These are phyloP conservation scores for Mycosphaerella arachidis DNA, from an alignment of 2,329 filamentous ascomycete species.

Conservation along the genomic window DNA sequence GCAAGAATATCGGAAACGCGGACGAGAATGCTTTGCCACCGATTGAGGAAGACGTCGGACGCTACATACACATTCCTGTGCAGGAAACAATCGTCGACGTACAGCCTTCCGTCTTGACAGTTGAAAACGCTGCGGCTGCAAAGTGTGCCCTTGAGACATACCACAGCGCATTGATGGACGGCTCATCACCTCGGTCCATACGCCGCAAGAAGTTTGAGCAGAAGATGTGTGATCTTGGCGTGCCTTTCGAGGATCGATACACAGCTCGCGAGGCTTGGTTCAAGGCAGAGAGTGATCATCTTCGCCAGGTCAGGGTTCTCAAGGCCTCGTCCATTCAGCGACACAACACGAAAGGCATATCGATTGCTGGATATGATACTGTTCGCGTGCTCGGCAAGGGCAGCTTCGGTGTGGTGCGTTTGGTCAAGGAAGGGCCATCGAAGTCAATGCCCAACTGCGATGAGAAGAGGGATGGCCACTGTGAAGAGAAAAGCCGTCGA, in stretches of 20 bases:
- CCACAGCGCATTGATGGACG: conserved; percentile 58
- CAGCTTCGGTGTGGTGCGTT: conserved; percentile 85
- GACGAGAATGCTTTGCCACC: conserved; percentile 29
- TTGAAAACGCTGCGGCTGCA: conserved; percentile 72
- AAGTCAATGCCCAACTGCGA: conserved; percentile 1
- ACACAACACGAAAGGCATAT: conserved; percentile 48
- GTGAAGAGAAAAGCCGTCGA: neutral
- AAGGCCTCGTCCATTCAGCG: conserved; percentile 55
- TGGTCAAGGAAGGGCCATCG: conserved; percentile 61
- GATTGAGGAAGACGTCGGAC: conserved; percentile 31
- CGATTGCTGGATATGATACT: conserved; percentile 67
- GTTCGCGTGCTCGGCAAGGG: conserved; percentile 84
- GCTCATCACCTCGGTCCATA: conserved; percentile 54
- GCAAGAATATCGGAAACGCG: conserved; percentile 17
- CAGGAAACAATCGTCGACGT: conserved; percentile 25
- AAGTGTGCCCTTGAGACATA: conserved; percentile 85
- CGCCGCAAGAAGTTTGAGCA: conserved; percentile 60
- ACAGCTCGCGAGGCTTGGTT: conserved; percentile 57
- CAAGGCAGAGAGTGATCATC: conserved; percentile 65
- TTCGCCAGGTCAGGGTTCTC: conserved; percentile 68
- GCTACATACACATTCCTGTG: conserved; percentile 28
- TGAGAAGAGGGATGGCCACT: neutral
- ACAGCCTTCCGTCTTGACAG: conserved; percentile 53
- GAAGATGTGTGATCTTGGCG: conserved; percentile 56
- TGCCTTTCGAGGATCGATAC: conserved; percentile 52